phyloP scores from a whole-genome alignment of 495 filamentous ascomycete genomes.

The Xylaria bambusicola region DNA sequence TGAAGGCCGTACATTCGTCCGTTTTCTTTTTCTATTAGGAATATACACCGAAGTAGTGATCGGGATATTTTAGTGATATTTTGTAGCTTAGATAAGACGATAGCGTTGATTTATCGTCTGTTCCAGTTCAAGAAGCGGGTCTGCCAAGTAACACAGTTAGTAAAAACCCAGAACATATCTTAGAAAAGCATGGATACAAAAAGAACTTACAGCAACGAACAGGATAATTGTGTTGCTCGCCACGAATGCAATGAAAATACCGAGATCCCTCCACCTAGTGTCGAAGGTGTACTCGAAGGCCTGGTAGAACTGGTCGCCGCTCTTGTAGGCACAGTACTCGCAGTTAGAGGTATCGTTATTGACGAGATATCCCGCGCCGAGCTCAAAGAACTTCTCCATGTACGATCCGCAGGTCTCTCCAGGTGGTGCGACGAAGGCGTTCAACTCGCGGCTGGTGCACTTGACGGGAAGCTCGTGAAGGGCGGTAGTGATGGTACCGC shows the following conservation, averaged over 20 bases:
- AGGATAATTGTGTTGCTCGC: slow-evolving; percentile 76
- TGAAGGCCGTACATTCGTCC: no score
- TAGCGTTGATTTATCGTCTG: no score
- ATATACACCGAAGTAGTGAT: no score
- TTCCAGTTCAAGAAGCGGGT: slow-evolving; percentile 21
- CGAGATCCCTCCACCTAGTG: slow-evolving; percentile 76
- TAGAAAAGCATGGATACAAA: not conserved
- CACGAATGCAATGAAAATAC: slow-evolving; percentile 72
- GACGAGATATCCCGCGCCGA: slow-evolving; percentile 69
- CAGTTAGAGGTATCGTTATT: slow-evolving; percentile 63
- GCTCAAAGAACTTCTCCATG: slow-evolving; percentile 67
- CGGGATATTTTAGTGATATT: no score
- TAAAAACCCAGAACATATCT: no score
- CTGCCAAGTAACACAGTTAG: slow-evolving; percentile 4
- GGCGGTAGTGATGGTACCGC: slow-evolving; percentile 75
- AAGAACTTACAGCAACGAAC: slow-evolving; percentile 61
- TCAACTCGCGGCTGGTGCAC: slow-evolving; percentile 60
- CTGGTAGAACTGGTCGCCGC: slow-evolving; percentile 77
- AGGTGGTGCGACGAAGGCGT: slow-evolving; percentile 59
- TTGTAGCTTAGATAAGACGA: slow-evolving; percentile 47
- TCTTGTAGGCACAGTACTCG: slow-evolving; percentile 74
- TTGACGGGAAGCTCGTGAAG: slow-evolving; percentile 64
- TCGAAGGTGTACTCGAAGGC: slow-evolving; percentile 64
- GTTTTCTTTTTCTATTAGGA: no score
- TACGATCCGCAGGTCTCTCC: slow-evolving; percentile 70